Evolutionary conservation across 208 protist species (phyloP).

Genomic region (Trypanosoma melophagium): DNA sequence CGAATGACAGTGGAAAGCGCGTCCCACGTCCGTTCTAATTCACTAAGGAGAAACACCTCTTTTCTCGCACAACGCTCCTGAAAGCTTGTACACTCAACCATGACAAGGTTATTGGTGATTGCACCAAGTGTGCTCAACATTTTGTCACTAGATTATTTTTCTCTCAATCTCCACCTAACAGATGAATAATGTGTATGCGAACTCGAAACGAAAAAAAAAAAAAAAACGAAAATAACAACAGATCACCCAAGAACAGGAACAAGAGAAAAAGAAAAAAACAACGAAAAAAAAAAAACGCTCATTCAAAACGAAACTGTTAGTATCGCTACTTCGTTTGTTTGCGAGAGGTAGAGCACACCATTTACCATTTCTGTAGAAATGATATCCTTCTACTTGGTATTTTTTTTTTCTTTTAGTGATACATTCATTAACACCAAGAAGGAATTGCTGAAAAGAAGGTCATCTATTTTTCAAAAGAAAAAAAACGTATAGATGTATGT

Average conservation of each 20-base stretch:
- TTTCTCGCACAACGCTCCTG: constrained; percentile 44
- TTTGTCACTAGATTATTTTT: constrained; percentile 15
- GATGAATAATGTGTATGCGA: background rate
- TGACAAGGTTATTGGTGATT: constrained; percentile 70
- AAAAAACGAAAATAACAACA: background rate
- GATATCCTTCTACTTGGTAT: no score
- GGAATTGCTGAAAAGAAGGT: background rate
- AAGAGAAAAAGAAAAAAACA: background rate
- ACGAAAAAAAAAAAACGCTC: no score
- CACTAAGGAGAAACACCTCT: constrained; percentile 79
- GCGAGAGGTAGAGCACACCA: no score
- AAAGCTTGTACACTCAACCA: constrained; percentile 79
- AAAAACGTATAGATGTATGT: background rate
- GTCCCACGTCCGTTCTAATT: constrained; percentile 83
- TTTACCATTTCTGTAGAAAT: background rate
- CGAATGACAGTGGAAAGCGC: constrained; percentile 59
- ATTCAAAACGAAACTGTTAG: no score
- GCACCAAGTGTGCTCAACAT: constrained; percentile 79
- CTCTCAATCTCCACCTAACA: background rate
- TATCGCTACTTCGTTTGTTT: no score
- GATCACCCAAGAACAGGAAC: background rate
- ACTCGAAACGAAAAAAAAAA: background rate
- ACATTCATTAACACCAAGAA: background rate
- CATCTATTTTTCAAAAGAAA: background rate
- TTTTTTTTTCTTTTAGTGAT: no score